Conservation (phyloP, 2,329 filamentous ascomycete genomes). For the Bimuria novae-zelandiae region DNA sequence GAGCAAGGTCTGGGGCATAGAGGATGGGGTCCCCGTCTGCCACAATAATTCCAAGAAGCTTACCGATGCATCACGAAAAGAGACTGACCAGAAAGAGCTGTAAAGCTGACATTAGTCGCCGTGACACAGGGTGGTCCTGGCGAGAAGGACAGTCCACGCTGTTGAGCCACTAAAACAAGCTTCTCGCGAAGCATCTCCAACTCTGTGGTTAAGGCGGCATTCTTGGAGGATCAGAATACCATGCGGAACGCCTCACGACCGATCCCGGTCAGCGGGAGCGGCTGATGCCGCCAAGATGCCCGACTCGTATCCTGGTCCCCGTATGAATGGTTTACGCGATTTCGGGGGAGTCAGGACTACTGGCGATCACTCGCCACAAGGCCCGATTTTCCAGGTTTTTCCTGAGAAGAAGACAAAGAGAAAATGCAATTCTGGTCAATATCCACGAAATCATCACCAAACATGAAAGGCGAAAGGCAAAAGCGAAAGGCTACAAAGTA, state of each 20-base stretch:
- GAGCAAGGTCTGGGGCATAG: slow-evolving; percentile 6
- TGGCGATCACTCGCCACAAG: too few relatives aligned
- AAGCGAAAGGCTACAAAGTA: too few relatives aligned
- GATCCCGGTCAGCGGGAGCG: slow-evolving; percentile 2
- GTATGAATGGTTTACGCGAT: too few relatives aligned
- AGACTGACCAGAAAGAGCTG: not conserved
- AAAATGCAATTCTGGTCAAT: too few relatives aligned
- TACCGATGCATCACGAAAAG: slow-evolving; percentile 11
- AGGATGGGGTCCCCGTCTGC: slow-evolving; percentile 12
- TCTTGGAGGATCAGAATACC: not conserved
- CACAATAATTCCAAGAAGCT: slow-evolving; percentile 34
- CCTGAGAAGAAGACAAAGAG: too few relatives aligned
- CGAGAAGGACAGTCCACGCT: not conserved
- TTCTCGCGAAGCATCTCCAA: slow-evolving; percentile 4
- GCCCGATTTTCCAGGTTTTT: too few relatives aligned
- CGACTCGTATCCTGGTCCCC: slow-evolving; percentile 8
- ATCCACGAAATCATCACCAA: too few relatives aligned
- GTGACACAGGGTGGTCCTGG: not conserved
- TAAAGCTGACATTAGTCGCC: not conserved
- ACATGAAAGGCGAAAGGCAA: too few relatives aligned
- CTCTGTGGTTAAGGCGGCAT: not conserved
- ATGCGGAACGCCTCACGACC: not conserved
- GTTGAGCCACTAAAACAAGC: slow-evolving; percentile 1
- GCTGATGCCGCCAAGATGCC: slow-evolving; percentile 9
- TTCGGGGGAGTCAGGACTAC: too few relatives aligned